Base-by-base conservation (phyloP, 805 yeast species). In the Hanseniaspora nectarophila region DNA sequence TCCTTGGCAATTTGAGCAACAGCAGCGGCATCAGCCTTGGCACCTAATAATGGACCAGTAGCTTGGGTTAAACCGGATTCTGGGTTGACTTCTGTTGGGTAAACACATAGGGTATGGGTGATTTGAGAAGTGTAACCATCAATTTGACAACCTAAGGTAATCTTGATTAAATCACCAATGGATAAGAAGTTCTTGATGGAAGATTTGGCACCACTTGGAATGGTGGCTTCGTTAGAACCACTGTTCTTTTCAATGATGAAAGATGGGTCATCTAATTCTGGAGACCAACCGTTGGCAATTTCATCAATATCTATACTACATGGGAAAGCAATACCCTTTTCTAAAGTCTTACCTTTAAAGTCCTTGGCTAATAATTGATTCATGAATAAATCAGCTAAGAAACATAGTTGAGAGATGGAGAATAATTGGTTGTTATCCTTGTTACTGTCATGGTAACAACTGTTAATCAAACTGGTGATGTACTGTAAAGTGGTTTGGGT, bases 271-370 rank as follows among this genome's bases (percentile, higher is more conserved):
- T 80, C 88, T 49, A 83, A 66, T 66, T 88, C 96, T 39, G 98
- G 98, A 31, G 95, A 74, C 67, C 84, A 85, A 10, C 95, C 95
- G 54, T 71, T 67, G 21, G 81, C 77, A 51, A 85, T 73, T 62
- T 85, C 88, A 64, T 86, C 85, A 50, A 85, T 81, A 67, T 88
- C 95, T 56, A 92, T 78, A 49, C 85, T 76, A 16, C 88, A 88
- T n/a, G 99, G 98, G 56, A 76, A 77, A 9, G 96, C 85, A 63
- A 92, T 85, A 55, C 97, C 96, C 69, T 84, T 87, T 71, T 92
- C 99, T 58, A 76, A 74, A 29, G 81, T 82, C 46, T 73, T 73
- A 57, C 73, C 74, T 59, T 71, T 81, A 67, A 77, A 89, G 31
- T 75, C 81, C 52, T 70, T 73, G 53, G 72, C 71, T 50, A 84